A percentile compares a stretch with the other conserved stretches of the same genome.
These are phyloP conservation scores for Jaenimonas drosophilae DNA, from an alignment of 208 protist genomes.

Conservation along the genomic window DNA sequence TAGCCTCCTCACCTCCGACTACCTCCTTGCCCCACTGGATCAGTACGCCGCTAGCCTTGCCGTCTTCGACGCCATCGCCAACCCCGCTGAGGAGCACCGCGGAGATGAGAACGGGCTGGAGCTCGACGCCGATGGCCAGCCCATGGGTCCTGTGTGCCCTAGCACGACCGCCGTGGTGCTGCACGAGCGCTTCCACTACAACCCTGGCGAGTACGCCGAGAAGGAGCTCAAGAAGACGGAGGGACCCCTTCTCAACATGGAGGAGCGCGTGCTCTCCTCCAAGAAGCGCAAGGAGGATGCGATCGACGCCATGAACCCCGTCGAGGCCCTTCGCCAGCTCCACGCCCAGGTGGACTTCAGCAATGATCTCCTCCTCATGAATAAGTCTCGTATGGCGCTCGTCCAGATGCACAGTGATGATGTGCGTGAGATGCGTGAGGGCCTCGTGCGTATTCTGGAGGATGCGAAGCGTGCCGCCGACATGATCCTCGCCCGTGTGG, in stretches of 20 bases:
- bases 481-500: constrained; percentile 23
- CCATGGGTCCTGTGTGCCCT: constrained; percentile 15
- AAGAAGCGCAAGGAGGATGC: constrained; percentile 53
- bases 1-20: constrained; percentile 39
- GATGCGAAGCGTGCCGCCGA: constrained; percentile 29
- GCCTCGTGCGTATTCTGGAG: constrained; percentile 38
- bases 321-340: constrained; percentile 45
- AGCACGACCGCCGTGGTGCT: constrained; percentile 50
- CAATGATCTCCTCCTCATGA: constrained; percentile 72
- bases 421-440: constrained; percentile 29
- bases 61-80: constrained; percentile 23
- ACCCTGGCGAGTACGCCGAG: constrained; percentile 54
- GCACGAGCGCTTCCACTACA: constrained; percentile 63
- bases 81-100: constrained; percentile 7
- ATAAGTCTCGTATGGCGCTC: constrained; percentile 68
- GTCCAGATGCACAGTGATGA: constrained; percentile 51
- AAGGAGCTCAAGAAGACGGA: constrained; percentile 54
- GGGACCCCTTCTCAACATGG: constrained; percentile 37
- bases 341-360: constrained; percentile 74
- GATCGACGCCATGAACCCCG: constrained; percentile 39
- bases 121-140: constrained; percentile 1
- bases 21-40: constrained; percentile 54
- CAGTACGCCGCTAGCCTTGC: constrained; percentile 32
- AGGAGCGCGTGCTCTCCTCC: constrained; percentile 33
- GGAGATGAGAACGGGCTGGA: constrained; percentile 6